A percentile compares a stretch with the other conserved stretches of the same genome.
Conservation (phyloP, 257 asterid species). For the Handroanthus guayacan region DNA sequence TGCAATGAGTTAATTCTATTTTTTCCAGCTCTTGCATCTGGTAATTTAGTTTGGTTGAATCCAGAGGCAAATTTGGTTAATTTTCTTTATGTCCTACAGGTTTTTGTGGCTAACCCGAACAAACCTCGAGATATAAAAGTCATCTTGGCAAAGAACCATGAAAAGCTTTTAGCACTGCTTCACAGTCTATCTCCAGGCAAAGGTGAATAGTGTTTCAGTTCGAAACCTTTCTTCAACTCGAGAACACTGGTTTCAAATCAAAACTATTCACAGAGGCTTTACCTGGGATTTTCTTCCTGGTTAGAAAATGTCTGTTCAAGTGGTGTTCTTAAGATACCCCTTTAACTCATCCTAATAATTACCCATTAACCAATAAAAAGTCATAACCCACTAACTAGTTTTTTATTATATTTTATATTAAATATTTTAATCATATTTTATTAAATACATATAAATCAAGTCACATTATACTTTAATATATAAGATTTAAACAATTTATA, state of each 20-base stretch:
- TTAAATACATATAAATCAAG: too few species aligned
- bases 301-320: not conserved
- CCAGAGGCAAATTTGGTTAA: conserved; percentile 21
- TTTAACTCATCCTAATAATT: not conserved
- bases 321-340: too few species aligned
- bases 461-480: not conserved
- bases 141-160: conserved; percentile 85
- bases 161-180: conserved; percentile 76
- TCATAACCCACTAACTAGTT: too few species aligned
- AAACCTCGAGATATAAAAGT: conserved; percentile 90
- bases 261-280: not conserved
- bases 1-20: conserved; percentile 21
- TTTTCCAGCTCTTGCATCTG: conserved; percentile 25
- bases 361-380: too few species aligned
- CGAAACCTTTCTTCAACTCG: not conserved
- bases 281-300: conserved; percentile 21
- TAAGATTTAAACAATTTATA: conserved; percentile 14
- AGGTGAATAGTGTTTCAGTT: conserved; percentile 52
- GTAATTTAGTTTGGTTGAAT: conserved; percentile 15
- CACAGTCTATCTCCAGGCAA: conserved; percentile 77
- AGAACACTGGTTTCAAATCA: not conserved
- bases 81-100: conserved; percentile 51
- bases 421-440: too few species aligned
- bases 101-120: conserved; percentile 98
- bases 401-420: too few species aligned